Conservation (phyloP, 164 flowering plant species). For the Brasenia schreberi region DNA sequence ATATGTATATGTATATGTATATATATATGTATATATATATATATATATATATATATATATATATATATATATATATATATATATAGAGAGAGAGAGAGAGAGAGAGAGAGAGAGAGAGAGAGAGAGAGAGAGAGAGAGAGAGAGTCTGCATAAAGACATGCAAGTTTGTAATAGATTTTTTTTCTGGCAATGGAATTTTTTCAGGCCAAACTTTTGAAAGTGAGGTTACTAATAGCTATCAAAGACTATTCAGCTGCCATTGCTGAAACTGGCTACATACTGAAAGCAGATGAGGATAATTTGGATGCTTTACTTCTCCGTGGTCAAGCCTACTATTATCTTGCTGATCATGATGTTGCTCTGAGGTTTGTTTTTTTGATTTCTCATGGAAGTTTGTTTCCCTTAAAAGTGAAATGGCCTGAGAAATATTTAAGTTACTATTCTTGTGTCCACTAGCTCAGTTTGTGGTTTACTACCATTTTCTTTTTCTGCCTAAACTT, state of each 20-base stretch:
- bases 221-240: constrained; percentile 46
- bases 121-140: too few species aligned
- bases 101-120: too few species aligned
- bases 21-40: too few species aligned
- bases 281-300: constrained; percentile 83
- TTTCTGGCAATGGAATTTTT: constrained; percentile 1
- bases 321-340: constrained; percentile 92
- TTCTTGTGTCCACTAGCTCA: too few species aligned
- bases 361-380: constrained; percentile 31
- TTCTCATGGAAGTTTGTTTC: background rate
- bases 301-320: constrained; percentile 80
- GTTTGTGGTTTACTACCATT: too few species aligned
- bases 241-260: constrained; percentile 78
- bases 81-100: too few species aligned
- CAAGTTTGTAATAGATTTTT: background rate
- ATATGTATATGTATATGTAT: too few species aligned
- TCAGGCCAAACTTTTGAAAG: constrained; percentile 81
- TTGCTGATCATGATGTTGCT: constrained; percentile 97
- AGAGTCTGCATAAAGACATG: background rate
- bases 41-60: too few species aligned
- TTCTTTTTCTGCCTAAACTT: too few species aligned
- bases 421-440: too few species aligned
- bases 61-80: too few species aligned
- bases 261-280: constrained; percentile 70
- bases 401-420: background rate